Conservation (phyloP, 768 basidiomycete genomes). For the Polyporus arcularius region DNA sequence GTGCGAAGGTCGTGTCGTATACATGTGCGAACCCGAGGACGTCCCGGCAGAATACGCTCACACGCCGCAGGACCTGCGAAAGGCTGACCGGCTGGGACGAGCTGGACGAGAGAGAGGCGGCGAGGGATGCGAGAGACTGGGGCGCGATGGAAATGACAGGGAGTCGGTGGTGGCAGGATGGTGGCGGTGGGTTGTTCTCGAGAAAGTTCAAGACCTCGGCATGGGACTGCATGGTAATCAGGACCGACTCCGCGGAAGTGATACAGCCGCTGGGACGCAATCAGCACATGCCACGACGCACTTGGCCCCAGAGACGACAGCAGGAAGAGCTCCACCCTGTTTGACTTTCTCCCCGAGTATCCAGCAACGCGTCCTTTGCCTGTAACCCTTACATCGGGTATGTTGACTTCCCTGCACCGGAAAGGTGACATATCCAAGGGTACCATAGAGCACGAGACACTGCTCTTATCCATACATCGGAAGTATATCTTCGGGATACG, state of each 20-base stretch:
- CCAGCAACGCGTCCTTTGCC: no score
- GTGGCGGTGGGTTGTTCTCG: slow-evolving; percentile 47
- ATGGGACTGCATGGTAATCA: slow-evolving; percentile 96
- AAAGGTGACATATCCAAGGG: no score
- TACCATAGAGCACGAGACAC: no score
- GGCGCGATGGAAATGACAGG: slow-evolving; percentile 89
- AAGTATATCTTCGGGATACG: no score
- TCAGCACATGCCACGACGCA: background rate
- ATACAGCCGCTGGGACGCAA: slow-evolving; percentile 79
- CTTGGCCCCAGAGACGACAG: background rate
- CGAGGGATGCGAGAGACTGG: slow-evolving; percentile 81
- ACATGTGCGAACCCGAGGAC: slow-evolving; percentile 78
- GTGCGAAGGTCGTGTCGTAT: slow-evolving; percentile 93
- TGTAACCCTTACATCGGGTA: no score
- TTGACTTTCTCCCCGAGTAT: no score
- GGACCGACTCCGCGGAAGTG: slow-evolving; percentile 95
- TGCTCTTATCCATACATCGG: no score
- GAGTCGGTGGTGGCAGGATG: slow-evolving; percentile 45
- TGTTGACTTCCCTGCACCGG: no score
- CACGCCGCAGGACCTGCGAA: slow-evolving; percentile 64
- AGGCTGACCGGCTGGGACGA: slow-evolving; percentile 45
- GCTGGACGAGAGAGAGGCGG: slow-evolving; percentile 59
- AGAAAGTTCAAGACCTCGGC: slow-evolving; percentile 87
- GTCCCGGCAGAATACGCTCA: slow-evolving; percentile 67
- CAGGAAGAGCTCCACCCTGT: no score